Conservation (phyloP, 176 grass and related monocot genomes). For the Aegilops longissima region DNA sequence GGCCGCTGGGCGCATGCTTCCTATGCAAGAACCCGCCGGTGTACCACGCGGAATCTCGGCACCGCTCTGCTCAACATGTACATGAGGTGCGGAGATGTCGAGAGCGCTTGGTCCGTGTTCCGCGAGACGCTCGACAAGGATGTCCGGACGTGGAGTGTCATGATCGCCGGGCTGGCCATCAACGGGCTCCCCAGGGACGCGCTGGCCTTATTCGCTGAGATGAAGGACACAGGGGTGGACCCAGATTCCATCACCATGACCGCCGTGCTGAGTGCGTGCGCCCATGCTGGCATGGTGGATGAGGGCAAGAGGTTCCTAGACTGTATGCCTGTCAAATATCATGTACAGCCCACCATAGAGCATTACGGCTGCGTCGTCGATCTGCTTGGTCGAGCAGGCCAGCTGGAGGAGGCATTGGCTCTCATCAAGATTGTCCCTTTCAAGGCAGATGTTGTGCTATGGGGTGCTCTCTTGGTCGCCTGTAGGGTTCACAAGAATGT, state of each 20-base stretch:
- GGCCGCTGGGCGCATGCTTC: conserved; percentile 41
- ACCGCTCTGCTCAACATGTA: conserved; percentile 58
- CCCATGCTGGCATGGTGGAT: conserved; percentile 43
- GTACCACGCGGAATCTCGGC: conserved; percentile 23
- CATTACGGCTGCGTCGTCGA: conserved; percentile 45
- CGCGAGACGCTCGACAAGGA: conserved; percentile 21
- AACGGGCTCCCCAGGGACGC: conserved; percentile 32
- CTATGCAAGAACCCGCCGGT: conserved; percentile 6
- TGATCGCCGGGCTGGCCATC: conserved; percentile 37
- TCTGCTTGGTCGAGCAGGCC: conserved; percentile 36
- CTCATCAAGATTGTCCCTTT: conserved; percentile 15
- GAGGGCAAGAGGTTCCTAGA: conserved; percentile 37
- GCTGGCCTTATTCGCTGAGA: conserved; percentile 25
- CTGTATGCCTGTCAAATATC: conserved; percentile 15
- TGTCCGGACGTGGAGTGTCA: conserved; percentile 37
- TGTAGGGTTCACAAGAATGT: conserved; percentile 49
- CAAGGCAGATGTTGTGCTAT: conserved; percentile 29
- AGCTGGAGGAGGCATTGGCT: conserved; percentile 35
- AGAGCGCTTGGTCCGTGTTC: conserved; percentile 32
- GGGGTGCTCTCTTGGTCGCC: conserved; percentile 49
- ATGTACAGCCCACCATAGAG: conserved; percentile 37
- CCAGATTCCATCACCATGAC: conserved; percentile 47
- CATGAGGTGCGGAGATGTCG: conserved; percentile 41
- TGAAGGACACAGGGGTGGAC: conserved; percentile 13
- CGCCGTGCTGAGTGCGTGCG: conserved; percentile 37